Conservation (phyloP, 2,329 filamentous ascomycete species). For the Alternaria sp. region DNA sequence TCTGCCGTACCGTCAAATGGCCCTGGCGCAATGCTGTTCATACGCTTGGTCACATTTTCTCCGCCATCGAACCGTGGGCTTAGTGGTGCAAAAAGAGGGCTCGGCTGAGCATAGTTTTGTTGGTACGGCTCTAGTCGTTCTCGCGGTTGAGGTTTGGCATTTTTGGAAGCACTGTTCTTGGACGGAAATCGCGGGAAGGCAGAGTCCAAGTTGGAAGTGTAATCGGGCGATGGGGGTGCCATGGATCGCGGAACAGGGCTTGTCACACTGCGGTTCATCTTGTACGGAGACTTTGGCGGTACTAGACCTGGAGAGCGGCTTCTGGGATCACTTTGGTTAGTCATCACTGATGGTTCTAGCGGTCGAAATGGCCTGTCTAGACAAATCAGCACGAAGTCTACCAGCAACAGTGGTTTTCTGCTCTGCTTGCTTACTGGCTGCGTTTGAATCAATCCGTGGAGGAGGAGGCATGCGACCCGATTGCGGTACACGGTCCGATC, state of each 20-base stretch:
- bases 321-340: conserved; percentile 37
- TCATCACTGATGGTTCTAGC: conserved; percentile 39
- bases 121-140: conserved; percentile 39
- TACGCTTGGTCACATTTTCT: conserved; percentile 64
- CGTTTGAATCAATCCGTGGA: conserved; percentile 64
- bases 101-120: conserved; percentile 45
- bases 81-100: conserved; percentile 56
- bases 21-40: conserved; percentile 72
- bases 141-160: conserved; percentile 29
- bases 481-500: conserved; percentile 45
- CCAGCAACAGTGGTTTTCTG: neutral
- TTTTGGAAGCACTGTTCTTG: conserved; percentile 41
- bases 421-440: conserved; percentile 63
- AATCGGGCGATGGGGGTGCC: conserved; percentile 44
- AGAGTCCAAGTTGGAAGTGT: conserved; percentile 55
- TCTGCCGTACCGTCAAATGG: conserved; percentile 65
- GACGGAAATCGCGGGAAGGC: conserved; percentile 65
- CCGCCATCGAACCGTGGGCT: conserved; percentile 58
- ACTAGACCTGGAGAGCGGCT: conserved; percentile 36
- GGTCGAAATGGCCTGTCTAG: conserved; percentile 49
- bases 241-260: conserved; percentile 46
- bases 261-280: conserved; percentile 48
- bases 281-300: conserved; percentile 37
- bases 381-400: conserved; percentile 23
- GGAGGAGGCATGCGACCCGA: conserved; percentile 59